Evolutionary conservation across 2,329 filamentous ascomycete species (phyloP), one percentile per base, ranked within the genome.

Genomic region (Pestalotiopsis sp.): DNA sequence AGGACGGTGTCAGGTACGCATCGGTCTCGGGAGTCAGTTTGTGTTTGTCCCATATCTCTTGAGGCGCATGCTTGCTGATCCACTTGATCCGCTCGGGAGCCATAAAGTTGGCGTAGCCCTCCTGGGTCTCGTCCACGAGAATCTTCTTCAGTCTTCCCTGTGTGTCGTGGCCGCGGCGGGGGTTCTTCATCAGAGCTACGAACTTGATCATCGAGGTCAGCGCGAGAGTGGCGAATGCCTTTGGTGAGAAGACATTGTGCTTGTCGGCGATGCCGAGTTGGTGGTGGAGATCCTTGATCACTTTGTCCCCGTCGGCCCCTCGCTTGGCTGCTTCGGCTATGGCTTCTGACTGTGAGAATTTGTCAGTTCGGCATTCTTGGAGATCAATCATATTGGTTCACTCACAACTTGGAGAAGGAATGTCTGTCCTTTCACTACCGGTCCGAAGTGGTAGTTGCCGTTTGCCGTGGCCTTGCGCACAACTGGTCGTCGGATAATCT

Each of bases 151-250:
- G 66, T 57, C 68, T 65, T 20, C 72, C 72, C 66, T 73, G 72
- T 14, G 65, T 12, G 20, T 41, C 57, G 52, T 67, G 45, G 52
- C 71, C 69, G 60, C 69, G 71, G 45, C 71, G 72, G 20, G 71
- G 67, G 23, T 70, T 67, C 31, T 71, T 71, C 69, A 73, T 67
- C 64, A 69, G 71, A n/a, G 71, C 72, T 59, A 73, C 63, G 25
- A 72, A 68, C 20, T 67, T 67, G 65, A 67, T 61, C 66, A 72
- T 73, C 64, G 71, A 71, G 65, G 70, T 73, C 17, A 71, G 66
- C 3, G 68, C 67, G 4, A 73, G 49, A 11, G 64, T 67, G 56
- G 70, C 62, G 27, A 67, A 60, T 17, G 31, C 11, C 41, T 31
- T 39, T 39, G 65, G 65, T 17, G 58, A 67, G 7, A 60, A 61